Evolutionary conservation across 805 yeast species (phyloP), one percentile per base, ranked within the genome.

Genomic region (Teunomyces panamensis): DNA sequence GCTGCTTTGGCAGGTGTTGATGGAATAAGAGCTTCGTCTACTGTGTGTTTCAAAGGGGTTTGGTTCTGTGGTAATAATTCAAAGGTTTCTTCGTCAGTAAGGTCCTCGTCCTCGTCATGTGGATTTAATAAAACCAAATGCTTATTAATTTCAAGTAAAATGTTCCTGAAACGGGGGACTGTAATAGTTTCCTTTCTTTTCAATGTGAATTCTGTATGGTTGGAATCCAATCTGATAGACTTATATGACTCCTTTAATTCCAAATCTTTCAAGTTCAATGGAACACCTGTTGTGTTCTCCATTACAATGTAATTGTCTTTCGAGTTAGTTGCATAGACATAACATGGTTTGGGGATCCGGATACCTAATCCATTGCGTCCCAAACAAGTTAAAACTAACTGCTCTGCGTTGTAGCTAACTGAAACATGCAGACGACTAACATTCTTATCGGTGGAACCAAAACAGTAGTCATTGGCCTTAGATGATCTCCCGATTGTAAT

Each of bases 301-400:
- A 55, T 44, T 24, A 49, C 48, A 34, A 55, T 29, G 46, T 55
- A 68, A 32, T 60, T 55, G 9, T 53, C 48, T 8, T 55, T 45
- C 3, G 55, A 47, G 34, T 56, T 57, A 11, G 63, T 56, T 4
- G 60, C 58, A 45, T 51, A 56, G 13, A 73, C 71, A 11, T 57
- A 56, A 46, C 76, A 73, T 13, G 67, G 57, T 46, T 63, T 66
- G 0, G 96, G 94, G 35, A 89, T 77, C 4, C 78, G 73, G 14
- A 90, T 78, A 8, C 79, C 75, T 44, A 87, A 68, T 9, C 97
- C 97, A 63, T 92, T 92, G 67, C 83, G 79, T 3, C 98, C 97
- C 46, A 81, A 64, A 64, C 97, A 92, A 39, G 78, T 78, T 44
- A 92, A 62, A 11, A 67, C 70, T 39, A 89, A 63, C 30, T 77